Conservation (phyloP, 306 rosid species). For the Ziziphus jujuba region DNA sequence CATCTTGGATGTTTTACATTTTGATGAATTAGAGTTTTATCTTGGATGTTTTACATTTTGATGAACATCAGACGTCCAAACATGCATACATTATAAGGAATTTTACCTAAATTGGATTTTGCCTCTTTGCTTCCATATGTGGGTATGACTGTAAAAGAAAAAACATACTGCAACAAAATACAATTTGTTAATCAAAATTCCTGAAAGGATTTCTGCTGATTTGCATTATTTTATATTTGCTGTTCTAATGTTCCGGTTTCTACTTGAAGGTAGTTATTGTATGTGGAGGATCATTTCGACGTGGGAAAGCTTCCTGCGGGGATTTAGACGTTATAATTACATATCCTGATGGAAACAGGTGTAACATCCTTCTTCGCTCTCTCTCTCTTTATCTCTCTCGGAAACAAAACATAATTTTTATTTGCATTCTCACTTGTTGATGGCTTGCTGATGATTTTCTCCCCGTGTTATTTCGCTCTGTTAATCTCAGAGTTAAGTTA, state of each 20-base stretch:
- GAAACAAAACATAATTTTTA: not conserved
- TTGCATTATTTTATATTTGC: conserved; percentile 7
- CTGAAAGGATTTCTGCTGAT: conserved; percentile 9
- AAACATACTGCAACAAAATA: conserved; percentile 7
- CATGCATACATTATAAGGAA: not conserved
- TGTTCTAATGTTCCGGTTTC: not conserved
- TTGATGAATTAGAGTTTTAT: not conserved
- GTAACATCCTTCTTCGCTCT: not conserved
- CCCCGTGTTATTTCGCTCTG: not conserved
- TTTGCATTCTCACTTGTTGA: not conserved
- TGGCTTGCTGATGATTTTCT: not conserved
- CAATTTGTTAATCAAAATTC: not conserved
- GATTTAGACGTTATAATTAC: conserved; percentile 88
- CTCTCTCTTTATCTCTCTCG: not conserved
- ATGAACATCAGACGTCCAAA: not conserved
- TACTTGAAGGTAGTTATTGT: conserved; percentile 54
- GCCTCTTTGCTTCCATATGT: not conserved
- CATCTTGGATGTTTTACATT: not conserved
- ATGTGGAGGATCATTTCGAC: conserved; percentile 95
- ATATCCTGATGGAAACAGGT: conserved; percentile 94
- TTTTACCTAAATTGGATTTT: not conserved
- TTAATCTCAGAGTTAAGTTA: not conserved
- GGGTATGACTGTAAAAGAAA: not conserved
- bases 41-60: not conserved
- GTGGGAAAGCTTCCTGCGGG: conserved; percentile 91